Conservation (phyloP, 164 flowering plant species). For the Tetracentron sinense region DNA sequence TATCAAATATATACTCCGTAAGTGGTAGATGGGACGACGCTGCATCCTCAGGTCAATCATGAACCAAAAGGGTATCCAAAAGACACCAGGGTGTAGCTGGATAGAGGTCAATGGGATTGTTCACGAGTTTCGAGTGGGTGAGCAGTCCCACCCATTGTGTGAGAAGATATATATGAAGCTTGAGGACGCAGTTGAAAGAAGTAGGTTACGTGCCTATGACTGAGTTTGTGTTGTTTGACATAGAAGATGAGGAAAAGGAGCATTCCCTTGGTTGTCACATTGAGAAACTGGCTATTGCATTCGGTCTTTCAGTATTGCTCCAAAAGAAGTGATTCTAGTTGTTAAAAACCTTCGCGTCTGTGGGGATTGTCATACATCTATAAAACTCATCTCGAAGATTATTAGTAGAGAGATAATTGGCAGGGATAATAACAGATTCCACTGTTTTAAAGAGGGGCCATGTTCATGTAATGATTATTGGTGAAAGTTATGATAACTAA, state of each 20-base stretch:
- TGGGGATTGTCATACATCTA: constrained; percentile 30
- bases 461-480: constrained; percentile 38
- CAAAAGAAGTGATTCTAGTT: constrained; percentile 19
- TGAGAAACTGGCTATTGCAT: constrained; percentile 35
- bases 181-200: constrained; percentile 21
- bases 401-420: constrained; percentile 26
- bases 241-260: constrained; percentile 37
- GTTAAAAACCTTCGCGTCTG: constrained; percentile 33
- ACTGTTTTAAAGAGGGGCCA: constrained; percentile 26
- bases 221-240: constrained; percentile 23
- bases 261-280: constrained; percentile 30
- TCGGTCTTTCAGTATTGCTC: constrained; percentile 22
- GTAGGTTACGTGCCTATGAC: constrained; percentile 26
- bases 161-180: constrained; percentile 27
- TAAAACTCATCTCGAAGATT: constrained; percentile 27
- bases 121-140: constrained; percentile 33
- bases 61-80: constrained; percentile 20
- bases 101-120: constrained; percentile 26
- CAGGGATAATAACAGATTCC: constrained; percentile 28
- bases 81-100: constrained; percentile 34
- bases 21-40: constrained; percentile 32
- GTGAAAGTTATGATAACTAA: constrained; percentile 13
- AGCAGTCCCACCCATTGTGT: constrained; percentile 20
- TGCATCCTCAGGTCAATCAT: constrained; percentile 23
- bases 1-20: constrained; percentile 26